phyloP scores from a whole-genome alignment of 2,329 filamentous ascomycete genomes.

The Zalaria obscura region DNA sequence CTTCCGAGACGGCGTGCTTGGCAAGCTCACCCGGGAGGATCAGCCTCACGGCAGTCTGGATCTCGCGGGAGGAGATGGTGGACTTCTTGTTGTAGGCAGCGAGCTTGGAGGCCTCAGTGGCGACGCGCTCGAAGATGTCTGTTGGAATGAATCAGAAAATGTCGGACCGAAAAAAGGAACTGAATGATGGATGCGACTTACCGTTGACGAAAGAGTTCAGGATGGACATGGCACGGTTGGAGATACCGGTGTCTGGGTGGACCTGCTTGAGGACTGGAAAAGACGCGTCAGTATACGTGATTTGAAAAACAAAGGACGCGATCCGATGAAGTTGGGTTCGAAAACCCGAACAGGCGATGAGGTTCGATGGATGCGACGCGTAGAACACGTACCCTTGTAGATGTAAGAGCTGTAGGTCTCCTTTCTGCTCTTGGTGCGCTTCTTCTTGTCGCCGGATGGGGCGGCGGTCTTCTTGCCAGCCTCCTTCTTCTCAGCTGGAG shows the following conservation, averaged over 20 bases:
- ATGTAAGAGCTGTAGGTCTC: constrained; percentile 99
- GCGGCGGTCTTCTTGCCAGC: constrained; percentile 98
- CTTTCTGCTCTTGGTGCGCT: constrained; percentile 99
- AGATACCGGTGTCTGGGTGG: constrained; percentile 99
- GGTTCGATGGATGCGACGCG: constrained; percentile 4
- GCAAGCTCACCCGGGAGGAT: constrained; percentile 97
- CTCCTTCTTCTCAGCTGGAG: constrained; percentile 96
- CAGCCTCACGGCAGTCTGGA: constrained; percentile 95
- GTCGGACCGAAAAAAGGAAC: constrained; percentile 9
- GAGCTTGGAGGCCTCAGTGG: constrained; percentile 96
- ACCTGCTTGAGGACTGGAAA: constrained; percentile 93
- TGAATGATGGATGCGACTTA: constrained; percentile 31
- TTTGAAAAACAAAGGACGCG: constrained; percentile 2
- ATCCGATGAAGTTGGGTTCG: constrained; percentile 3
- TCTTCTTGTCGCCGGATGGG: constrained; percentile 97
- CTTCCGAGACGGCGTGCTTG: constrained; percentile 99
- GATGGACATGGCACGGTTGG: constrained; percentile 99
- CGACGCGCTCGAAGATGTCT: constrained; percentile 99
- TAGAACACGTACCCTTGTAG: constrained; percentile 77
- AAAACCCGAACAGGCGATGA: constrained; percentile 7
- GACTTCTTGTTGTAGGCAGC: constrained; percentile 99
- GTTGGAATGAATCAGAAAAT: constrained; percentile 7
- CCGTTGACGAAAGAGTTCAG: constrained; percentile 99
- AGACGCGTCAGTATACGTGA: constrained; percentile 22
- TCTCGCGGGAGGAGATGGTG: constrained; percentile 97